Base-by-base conservation (phyloP, 192 early-diverging fungal species). In the Coemansia sp. region DNA sequence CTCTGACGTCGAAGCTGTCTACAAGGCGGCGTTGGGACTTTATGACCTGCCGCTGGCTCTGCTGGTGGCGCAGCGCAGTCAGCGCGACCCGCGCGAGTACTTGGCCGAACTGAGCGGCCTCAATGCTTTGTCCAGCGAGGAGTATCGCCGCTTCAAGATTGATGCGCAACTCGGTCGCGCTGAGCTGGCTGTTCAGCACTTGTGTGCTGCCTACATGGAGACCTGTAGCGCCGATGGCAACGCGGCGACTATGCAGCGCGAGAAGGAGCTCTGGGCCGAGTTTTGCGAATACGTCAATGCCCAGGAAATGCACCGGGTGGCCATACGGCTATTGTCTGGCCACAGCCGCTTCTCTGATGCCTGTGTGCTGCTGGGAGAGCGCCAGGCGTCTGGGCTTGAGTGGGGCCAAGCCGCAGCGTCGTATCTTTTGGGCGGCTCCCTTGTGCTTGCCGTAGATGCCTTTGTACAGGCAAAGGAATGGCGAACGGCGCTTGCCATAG, bases 1-100 rank as follows among this genome's bases (percentile, higher is more conserved):
- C 53, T 88, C 87, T 6, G 89, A 98, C 64, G 91, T 90, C 43
- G 87, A 96, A 63, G 83, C 83, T 18, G 84, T 97, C 1, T 98
- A 92, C 61, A 83, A 95, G 58, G 90, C 96, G 1, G 95, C 95
- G 1, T 69, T 98, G 58, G 94, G 93, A 8, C 87, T 95, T 83
- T 98, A 98, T 65, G 92, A 98, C 60, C 91, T 98, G 67, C 77
- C 86, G 12, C 75, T 98, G 27, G 93, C 94, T 1, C 69, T 98
- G 27, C 88, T 95, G 87, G 93, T 97, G 33, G 97, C 95, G n/a
- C 94, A 97, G 68, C 90, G 92, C 73, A 92, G 92, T 21, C 95
- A 98, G 58, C 95, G 90, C 77, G 96, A 98, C 83, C 96, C 96
- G 18, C 82, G 92, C 26, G 97, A 98, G 77, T 98, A 96, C 58